Evolutionary conservation across 1,139 yeast genomes (phyloP), one percentile per base, ranked within the genome.

Genomic region (Candida sanyaensis): DNA sequence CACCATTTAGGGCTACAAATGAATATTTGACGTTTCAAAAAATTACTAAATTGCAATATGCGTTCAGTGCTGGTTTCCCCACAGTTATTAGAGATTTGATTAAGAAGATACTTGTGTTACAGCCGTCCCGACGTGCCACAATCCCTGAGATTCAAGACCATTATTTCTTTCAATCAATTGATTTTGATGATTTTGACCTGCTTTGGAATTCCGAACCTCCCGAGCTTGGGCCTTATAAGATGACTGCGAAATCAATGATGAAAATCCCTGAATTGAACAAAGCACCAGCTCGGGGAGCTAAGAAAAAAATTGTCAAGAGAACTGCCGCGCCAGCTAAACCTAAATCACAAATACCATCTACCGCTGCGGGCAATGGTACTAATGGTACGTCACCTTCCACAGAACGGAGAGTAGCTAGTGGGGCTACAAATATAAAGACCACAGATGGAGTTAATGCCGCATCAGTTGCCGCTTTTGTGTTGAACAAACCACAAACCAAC

Each of bases 161-260:
- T 65, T 80, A 76, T 48, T 92, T 95, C 73, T 92, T 89, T 61
- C 75, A 78, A 41, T 77, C 73, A 5, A 66, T 86, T 12, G 75
- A 87, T 52, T 92, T 96, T 85, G 65, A 75, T 29, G 80, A 86
- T 56, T 77, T 77, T 48, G 77, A 78, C 41, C 71, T 71, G 52
- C 74, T 93, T 27, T 93, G 99, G 98, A 69, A 71, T 31, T 65
- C 68, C 0, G 71, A 75, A 2, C 89, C 91, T 2, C 99, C 99
- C 1, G 85, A 81, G 56, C 67, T 91, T 37, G 83, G 85, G 11
- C 96, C 97, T 0, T 75, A 74, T 50, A 71, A 76, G 51, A 74
- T 80, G 73, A 73, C 75, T 41, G 84, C 84, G 5, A 77, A 77
- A 55, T 71, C 82, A 2, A 81, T 81, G 86, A 74, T 77, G 71